Conservation (phyloP, 139 green algal species). For the Eudorina sp. region DNA sequence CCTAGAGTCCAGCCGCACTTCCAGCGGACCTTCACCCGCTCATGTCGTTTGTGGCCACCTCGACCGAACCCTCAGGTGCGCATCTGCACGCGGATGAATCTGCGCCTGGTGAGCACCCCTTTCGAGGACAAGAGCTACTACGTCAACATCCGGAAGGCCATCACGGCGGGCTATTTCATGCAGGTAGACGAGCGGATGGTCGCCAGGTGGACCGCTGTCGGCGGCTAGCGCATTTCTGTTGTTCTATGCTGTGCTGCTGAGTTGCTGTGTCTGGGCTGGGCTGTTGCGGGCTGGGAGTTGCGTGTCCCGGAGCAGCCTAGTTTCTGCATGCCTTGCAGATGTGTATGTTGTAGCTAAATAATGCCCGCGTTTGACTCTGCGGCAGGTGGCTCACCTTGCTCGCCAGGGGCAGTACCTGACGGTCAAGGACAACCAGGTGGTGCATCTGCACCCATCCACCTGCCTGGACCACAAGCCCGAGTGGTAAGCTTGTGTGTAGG, state of each 20-base stretch:
- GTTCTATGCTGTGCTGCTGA: too few species aligned
- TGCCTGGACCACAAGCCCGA: conserved; percentile 97
- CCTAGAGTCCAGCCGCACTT: too few species aligned
- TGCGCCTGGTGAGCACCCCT: conserved; percentile 88
- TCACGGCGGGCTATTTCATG: conserved; percentile 98
- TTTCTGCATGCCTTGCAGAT: background rate
- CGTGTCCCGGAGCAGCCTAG: background rate
- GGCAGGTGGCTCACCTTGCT: conserved; percentile 94
- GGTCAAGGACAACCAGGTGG: conserved; percentile 99
- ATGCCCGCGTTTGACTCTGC: background rate
- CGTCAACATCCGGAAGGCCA: conserved; percentile 97
- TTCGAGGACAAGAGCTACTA: conserved; percentile 95
- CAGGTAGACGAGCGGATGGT: too few species aligned
- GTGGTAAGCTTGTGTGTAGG: too few species aligned
- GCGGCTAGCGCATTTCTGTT: too few species aligned
- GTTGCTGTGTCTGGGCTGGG: background rate
- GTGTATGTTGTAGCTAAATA: background rate
- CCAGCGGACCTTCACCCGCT: too few species aligned
- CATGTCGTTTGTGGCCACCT: too few species aligned
- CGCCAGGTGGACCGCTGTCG: too few species aligned
- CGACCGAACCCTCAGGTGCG: conserved; percentile 70
- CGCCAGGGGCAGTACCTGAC: conserved; percentile 96
- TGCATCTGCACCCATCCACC: conserved; percentile 96
- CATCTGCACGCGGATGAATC: conserved; percentile 80
- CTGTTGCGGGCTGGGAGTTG: background rate